phyloP scores from a whole-genome alignment of 768 basidiomycete genomes.

The Cantharellus anzutake region DNA sequence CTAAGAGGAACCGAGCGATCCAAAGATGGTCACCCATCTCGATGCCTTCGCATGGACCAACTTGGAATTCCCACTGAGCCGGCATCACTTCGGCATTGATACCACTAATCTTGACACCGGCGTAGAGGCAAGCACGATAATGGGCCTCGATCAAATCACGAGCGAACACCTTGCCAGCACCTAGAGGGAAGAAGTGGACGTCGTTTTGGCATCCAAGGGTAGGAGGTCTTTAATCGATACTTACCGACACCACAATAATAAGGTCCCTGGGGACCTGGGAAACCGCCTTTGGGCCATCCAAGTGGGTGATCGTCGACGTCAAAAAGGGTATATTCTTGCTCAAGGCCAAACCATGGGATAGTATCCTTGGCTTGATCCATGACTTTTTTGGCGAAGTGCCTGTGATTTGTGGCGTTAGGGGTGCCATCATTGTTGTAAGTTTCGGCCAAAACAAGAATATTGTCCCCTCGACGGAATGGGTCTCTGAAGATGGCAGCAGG shows the following conservation, averaged over 20 bases:
- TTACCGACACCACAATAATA: constrained; percentile 98
- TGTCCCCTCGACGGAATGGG: constrained; percentile 97
- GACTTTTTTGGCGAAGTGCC: constrained; percentile 81
- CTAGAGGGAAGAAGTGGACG: constrained; percentile 20
- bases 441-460: constrained; percentile 92
- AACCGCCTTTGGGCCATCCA: constrained; percentile 98
- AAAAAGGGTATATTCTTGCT: constrained; percentile 98
- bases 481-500: constrained; percentile 96
- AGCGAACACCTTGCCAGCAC: constrained; percentile 93
- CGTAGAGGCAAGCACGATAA: constrained; percentile 89
- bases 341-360: constrained; percentile 92
- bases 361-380: constrained; percentile 79
- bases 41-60: constrained; percentile 95
- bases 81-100: constrained; percentile 99
- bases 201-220: background rate
- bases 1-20: constrained; percentile 94
- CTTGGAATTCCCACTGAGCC: constrained; percentile 99
- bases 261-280: constrained; percentile 97
- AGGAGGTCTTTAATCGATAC: constrained; percentile 13
- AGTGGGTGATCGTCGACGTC: constrained; percentile 77
- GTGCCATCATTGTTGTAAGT: constrained; percentile 99
- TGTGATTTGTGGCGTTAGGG: constrained; percentile 91
- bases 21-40: constrained; percentile 98
- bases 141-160: constrained; percentile 98
- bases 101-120: constrained; percentile 94